phyloP scores from a whole-genome alignment of 768 basidiomycete species.

The Pleurotus salmoneostramineus region DNA sequence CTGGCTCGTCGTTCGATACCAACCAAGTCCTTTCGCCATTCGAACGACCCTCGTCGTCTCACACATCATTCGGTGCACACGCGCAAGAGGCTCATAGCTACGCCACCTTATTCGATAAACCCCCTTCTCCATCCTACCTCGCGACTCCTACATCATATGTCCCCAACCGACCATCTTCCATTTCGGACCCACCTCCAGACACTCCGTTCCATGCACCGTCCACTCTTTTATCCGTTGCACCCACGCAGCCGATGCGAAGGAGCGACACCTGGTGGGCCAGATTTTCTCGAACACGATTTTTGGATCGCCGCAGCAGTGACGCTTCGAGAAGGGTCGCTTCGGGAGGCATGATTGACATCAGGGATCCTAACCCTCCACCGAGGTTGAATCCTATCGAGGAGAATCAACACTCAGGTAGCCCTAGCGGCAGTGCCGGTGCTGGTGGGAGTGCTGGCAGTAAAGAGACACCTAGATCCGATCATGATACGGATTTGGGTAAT shows the following conservation, averaged over 20 bases:
- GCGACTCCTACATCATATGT: slow-evolving; percentile 14
- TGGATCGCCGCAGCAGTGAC: slow-evolving; percentile 52
- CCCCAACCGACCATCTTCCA: slow-evolving; percentile 18
- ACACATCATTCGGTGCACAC: slow-evolving; percentile 1
- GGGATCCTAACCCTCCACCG: slow-evolving; percentile 80
- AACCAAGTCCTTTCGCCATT: slow-evolving; percentile 4
- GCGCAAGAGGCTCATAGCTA: neutral
- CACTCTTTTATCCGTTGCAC: slow-evolving; percentile 36
- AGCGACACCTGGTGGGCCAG: slow-evolving; percentile 79
- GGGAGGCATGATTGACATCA: slow-evolving; percentile 45
- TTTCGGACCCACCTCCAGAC: slow-evolving; percentile 12
- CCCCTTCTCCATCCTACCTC: slow-evolving; percentile 9
- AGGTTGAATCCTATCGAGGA: slow-evolving; percentile 58
- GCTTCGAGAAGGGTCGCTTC: slow-evolving; percentile 19
- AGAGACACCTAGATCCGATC: slow-evolving; percentile 6
- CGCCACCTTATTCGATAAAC: neutral
- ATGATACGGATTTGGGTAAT: neutral
- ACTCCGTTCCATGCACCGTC: slow-evolving; percentile 15
- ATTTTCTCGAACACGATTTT: slow-evolving; percentile 61
- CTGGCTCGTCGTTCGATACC: neutral
- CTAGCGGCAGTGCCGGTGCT: slow-evolving; percentile 4
- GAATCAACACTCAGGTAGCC: slow-evolving; percentile 28
- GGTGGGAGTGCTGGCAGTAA: slow-evolving; percentile 11
- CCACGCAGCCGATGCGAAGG: slow-evolving; percentile 49
- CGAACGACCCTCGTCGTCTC: slow-evolving; percentile 1